Conservation (phyloP, 1,284 basidiomycete species). For the Gymnopus androsaceus region DNA sequence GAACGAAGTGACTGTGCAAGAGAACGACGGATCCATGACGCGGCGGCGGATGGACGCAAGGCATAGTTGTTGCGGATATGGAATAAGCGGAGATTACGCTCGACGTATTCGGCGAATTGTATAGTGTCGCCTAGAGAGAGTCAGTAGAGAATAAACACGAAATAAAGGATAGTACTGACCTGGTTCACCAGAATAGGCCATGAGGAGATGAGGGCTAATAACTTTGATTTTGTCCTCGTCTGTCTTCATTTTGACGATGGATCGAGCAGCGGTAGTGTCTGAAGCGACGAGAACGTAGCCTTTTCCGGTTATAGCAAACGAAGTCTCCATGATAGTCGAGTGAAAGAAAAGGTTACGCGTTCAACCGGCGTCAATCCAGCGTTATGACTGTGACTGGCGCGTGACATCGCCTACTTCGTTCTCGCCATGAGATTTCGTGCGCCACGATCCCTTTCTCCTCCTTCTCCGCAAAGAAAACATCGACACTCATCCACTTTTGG, state of each 20-base stretch:
- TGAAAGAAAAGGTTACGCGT: slow-evolving; percentile 7
- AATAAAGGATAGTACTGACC: slow-evolving; percentile 49
- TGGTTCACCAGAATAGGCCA: slow-evolving; percentile 95
- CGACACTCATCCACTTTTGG: slow-evolving; percentile 56
- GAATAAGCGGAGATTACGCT: slow-evolving; percentile 94
- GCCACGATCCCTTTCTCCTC: slow-evolving; percentile 59
- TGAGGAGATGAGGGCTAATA: slow-evolving; percentile 88
- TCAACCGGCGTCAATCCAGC: too few relatives aligned
- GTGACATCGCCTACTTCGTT: background rate
- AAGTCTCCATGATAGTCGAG: slow-evolving; percentile 62
- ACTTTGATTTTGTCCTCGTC: slow-evolving; percentile 98
- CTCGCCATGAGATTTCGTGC: slow-evolving; percentile 59
- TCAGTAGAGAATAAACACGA: background rate
- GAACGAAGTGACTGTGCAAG: slow-evolving; percentile 91
- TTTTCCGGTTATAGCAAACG: slow-evolving; percentile 81
- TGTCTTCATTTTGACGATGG: slow-evolving; percentile 96
- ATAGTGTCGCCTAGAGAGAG: slow-evolving; percentile 81
- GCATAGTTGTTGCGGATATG: slow-evolving; percentile 93
- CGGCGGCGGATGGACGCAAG: slow-evolving; percentile 87
- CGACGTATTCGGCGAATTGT: slow-evolving; percentile 95
- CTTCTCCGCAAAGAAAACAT: slow-evolving; percentile 53
- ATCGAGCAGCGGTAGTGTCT: slow-evolving; percentile 87
- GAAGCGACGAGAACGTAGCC: slow-evolving; percentile 91
- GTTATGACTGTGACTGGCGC: background rate
- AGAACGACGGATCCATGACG: slow-evolving; percentile 91